Base-by-base conservation (phyloP, 2,329 filamentous ascomycete genomes). In the Cryphonectria parasitica region DNA sequence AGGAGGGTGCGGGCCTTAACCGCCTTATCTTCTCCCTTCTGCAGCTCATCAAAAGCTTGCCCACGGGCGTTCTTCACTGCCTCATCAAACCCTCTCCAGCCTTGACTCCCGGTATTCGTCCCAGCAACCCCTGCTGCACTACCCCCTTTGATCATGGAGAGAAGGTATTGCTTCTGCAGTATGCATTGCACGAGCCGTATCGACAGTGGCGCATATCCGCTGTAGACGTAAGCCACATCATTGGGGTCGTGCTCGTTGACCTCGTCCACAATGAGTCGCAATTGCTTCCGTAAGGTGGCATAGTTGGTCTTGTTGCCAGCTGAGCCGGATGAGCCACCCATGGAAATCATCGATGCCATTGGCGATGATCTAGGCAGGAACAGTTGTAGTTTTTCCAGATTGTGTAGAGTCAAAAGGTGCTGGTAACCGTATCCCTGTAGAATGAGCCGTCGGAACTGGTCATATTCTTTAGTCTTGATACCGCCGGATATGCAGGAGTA, bases 141-240 rank as follows among this genome's bases (percentile, higher is more conserved):
- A 22, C 86, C 87, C 41, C 92, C 91, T 75, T 89, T 90, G 67
- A 89, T 90, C 15, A 95, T 87, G 5, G 88, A 89, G 69, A 91
- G 84, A 41, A 99, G 84, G 75, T 95, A 92, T 69, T 93, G 89
- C 80, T 99, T 99, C 79, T 98, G 95, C 64, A 99, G 82, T 65
- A 98, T 88, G 78, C 93, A 96, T 80, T 99, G 97, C 7, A 99
- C 91, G 5, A 99, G 88, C 22, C 96, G 91, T 68, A 98, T 89
- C 61, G 93, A 97, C 17, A 99, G 87, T 0, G 96, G 97, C 5
- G 97, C 96, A 78, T 98, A 99, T 67, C 96, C 97, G 74, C 93
- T 97, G 82, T 98, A 99, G 15, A 98, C 95, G 77, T 99, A 99
- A n/a, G 95, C 92, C 72, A 98, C 91, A 76, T 99, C 96, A 76